phyloP scores from a whole-genome alignment of 331 rosid genomes.

The Rosa hybrid region DNA sequence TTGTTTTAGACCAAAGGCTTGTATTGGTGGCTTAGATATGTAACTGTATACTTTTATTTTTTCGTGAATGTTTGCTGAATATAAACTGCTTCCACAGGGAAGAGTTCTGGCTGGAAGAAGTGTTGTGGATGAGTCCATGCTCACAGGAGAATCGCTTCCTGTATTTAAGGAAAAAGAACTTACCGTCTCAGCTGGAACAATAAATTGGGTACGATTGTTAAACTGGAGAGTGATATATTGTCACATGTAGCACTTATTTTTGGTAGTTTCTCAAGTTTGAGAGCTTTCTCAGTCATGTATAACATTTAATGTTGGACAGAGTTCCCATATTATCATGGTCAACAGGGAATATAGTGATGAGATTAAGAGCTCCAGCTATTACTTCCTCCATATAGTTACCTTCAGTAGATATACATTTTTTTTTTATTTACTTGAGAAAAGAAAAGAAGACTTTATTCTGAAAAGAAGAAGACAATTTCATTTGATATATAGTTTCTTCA shows the following conservation, averaged over 20 bases:
- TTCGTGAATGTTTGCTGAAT: constrained; percentile 34
- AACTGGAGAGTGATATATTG: constrained; percentile 19
- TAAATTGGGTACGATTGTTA: constrained; percentile 78
- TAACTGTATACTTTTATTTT: too few relatives aligned
- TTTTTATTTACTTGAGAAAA: background rate
- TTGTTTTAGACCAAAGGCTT: background rate
- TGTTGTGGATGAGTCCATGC: constrained; percentile 98
- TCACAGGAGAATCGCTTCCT: constrained; percentile 97
- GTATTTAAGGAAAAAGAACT: constrained; percentile 89
- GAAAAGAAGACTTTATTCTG: background rate
- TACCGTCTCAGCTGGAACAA: constrained; percentile 86
- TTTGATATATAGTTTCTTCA: background rate
- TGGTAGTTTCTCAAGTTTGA: background rate
- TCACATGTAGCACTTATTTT: background rate
- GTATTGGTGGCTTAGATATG: background rate
- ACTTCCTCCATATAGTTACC: background rate
- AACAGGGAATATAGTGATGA: background rate
- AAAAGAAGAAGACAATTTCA: background rate
- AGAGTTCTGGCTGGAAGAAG: constrained; percentile 90
- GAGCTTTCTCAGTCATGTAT: background rate
- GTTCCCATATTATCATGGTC: background rate
- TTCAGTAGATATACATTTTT: too few relatives aligned
- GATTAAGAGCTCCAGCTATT: background rate
- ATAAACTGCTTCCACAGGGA: constrained; percentile 55
- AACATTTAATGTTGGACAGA: constrained; percentile 1